These are phyloP conservation scores for Dysphania ambrosioides DNA, from an alignment of 148 eudicot species.

Conservation along the genomic window DNA sequence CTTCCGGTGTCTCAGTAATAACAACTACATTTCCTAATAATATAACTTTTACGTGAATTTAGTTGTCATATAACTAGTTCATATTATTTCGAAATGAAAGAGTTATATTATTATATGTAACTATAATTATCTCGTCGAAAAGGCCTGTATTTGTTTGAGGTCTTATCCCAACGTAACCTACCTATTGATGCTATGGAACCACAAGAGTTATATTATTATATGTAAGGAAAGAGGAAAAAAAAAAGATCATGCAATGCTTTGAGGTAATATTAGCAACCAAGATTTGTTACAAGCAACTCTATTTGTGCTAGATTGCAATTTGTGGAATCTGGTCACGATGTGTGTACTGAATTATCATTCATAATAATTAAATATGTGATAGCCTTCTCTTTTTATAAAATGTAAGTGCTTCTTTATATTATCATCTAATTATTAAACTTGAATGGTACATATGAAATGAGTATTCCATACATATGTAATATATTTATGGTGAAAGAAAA, in stretches of 20 bases:
- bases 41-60: not conserved
- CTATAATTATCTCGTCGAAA: not conserved
- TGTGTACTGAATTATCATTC: not conserved
- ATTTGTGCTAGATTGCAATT: too few relatives aligned
- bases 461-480: too few relatives aligned
- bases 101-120: too few relatives aligned
- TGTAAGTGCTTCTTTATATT: not conserved
- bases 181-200: not conserved
- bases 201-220: too few relatives aligned
- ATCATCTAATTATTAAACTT: not conserved
- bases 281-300: too few relatives aligned
- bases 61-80: not conserved
- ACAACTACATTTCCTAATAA: not conserved
- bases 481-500: too few relatives aligned
- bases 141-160: not conserved
- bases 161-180: not conserved
- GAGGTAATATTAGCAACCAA: too few relatives aligned
- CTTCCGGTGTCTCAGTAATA: constrained; percentile 29
- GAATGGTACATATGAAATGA: not conserved
- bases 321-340: too few relatives aligned
- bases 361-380: not conserved
- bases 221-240: too few relatives aligned
- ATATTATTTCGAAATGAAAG: too few relatives aligned
- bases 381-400: not conserved
- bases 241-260: too few relatives aligned